Evolutionary conservation across 768 basidiomycete genomes (phyloP), one percentile per base, ranked within the genome.

Genomic region (Lactarius trivialis): DNA sequence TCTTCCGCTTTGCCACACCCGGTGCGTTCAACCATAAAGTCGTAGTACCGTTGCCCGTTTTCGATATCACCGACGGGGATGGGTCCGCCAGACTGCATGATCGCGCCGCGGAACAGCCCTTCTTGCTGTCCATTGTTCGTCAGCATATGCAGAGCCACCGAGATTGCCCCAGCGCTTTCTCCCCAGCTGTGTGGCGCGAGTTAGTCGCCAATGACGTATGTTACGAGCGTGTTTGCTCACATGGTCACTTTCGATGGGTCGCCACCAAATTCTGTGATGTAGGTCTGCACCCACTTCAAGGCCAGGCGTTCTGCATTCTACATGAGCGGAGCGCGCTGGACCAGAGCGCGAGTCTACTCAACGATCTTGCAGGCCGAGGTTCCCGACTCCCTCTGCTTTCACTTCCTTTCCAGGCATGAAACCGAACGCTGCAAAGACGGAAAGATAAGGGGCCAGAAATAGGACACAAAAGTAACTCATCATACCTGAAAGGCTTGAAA

Each of bases 291-390:
- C 87, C 87, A 89, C 59, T 80, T 71, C 7, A 89, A 67, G 1
- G 85, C 85, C 41, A 80, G 71, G 28, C 82, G 77, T 68, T 83
- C 81, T 86, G 69, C 53, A 62, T 21, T 24, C 33, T 41, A 19
- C 2, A 6, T 54, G 17, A 30, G 56, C 39, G 17, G 21, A 26
- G 28, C 14, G 12, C 7, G 8, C 19, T 7, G 5, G 7, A n/a
- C 28, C 17, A 48, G 7, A 14, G 19, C 4, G 1, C 30, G 14
- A 26, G n/a, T 28, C 14, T 2, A 74, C 81, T 70, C 67, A 41
- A 82, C 83, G 83, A 73, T 88, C 86, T 60, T 80, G 81, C 21
- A 89, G 73, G n/a, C 87, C 87, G 21, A 86, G 74, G 68, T 88
- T 89, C 1, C 81, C 82, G 7, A 82, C 73, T 1, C 78, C 79